Percentiles rank a stretch among this genome's conserved stretches.
Evolutionary conservation across 2,329 filamentous ascomycete species (phyloP).

Genomic region (Chaetomiaceae sp.): DNA sequence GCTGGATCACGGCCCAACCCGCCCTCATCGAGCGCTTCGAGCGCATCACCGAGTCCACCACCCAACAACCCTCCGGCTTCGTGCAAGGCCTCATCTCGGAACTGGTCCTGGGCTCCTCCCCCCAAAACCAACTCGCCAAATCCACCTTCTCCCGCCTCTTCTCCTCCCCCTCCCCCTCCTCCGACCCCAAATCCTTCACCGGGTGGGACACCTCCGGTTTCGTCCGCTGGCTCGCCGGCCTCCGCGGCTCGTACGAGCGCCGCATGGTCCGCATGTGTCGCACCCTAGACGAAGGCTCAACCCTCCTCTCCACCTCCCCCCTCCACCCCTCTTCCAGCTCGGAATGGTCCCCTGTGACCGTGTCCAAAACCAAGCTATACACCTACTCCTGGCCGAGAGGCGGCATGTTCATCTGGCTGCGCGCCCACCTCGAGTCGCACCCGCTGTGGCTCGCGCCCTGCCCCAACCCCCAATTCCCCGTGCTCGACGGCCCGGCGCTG

Average conservation of each 20-base stretch:
- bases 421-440: conserved; percentile 66
- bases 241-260: conserved; percentile 77
- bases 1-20: conserved; percentile 86
- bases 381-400: conserved; percentile 76
- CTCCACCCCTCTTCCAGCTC: conserved; percentile 24
- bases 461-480: conserved; percentile 27
- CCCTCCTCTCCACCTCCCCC: conserved; percentile 60
- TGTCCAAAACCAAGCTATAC: conserved; percentile 70
- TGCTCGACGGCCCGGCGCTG: conserved; percentile 53
- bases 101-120: conserved; percentile 5
- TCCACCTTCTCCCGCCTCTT: conserved; percentile 31
- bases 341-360: conserved; percentile 53
- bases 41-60: conserved; percentile 67
- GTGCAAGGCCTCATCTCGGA: conserved; percentile 63
- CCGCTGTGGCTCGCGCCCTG: conserved; percentile 53
- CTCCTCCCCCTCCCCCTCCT: conserved; percentile 37
- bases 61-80: conserved; percentile 84
- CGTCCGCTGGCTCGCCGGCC: conserved; percentile 85
- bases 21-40: conserved; percentile 67
- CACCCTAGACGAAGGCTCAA: conserved; percentile 64
- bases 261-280: conserved; percentile 78
- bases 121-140: background rate
- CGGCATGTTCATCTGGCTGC: conserved; percentile 90
- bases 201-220: conserved; percentile 81
- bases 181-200: conserved; percentile 40